Evolutionary conservation across 2,329 filamentous ascomycete species (phyloP).

Genomic region (Cladosporium cucumerinum): DNA sequence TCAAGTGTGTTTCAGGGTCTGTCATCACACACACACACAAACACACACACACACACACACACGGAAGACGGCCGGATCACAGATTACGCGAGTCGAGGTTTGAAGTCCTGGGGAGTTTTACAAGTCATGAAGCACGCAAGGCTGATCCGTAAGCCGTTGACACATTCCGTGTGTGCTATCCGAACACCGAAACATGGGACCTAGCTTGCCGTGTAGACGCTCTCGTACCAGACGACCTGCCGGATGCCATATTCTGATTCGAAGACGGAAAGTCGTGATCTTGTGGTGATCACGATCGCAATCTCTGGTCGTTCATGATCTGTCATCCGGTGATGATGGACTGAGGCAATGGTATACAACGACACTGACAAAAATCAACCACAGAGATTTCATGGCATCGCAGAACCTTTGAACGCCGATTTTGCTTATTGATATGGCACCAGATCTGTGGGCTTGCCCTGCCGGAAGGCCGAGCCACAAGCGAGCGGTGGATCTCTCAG

Average conservation of each 20-base stretch:
- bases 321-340: neutral
- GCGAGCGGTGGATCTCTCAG: conserved; percentile 7
- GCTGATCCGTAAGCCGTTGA: neutral
- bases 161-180: neutral
- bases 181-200: neutral
- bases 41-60: neutral
- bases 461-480: neutral
- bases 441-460: neutral
- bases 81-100: neutral
- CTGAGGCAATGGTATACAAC: neutral
- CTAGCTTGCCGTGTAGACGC: neutral
- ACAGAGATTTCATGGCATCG: neutral
- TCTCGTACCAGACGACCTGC: neutral
- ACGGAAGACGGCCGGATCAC: neutral
- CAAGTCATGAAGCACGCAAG: neutral
- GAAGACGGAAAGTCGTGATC: neutral
- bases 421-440: conserved; percentile 1
- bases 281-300: neutral
- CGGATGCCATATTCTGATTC: neutral
- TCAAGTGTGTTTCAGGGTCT: neutral
- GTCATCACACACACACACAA: neutral
- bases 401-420: neutral
- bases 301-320: neutral
- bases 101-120: neutral
- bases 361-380: neutral